Evolutionary conservation across 2,329 filamentous ascomycete species (phyloP), one percentile per base, ranked within the genome.

Genomic region (Amauroascus verrucosus): DNA sequence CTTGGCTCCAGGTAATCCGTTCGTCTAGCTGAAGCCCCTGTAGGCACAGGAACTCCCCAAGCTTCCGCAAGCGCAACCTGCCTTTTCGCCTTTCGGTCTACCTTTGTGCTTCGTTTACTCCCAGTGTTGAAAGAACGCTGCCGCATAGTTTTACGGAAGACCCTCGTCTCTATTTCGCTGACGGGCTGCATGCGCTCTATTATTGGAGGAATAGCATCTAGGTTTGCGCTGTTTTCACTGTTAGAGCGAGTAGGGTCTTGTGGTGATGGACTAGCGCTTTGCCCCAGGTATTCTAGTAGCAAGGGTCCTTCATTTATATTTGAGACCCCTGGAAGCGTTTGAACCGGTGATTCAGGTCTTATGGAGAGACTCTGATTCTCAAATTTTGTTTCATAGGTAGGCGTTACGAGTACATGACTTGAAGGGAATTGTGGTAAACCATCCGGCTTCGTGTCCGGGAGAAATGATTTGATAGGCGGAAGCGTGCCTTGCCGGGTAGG

Each of bases 91-190:
- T 59, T 57, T 13, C 49, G 53, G 18, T 52, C 54, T 14, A 53
- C 51, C 41, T 63, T 61, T 18, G 20, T 58, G 16, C 58, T 57
- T 3, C 43, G 33, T 37, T 62, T 62, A 9, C 47, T 54, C 14
- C 24, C 43, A 4, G 28, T 38, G 3, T 57, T 64, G 3, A 57
- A 51, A 7, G 61, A 47, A 53, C 61, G 63, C 16, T 69, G 67
- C n/a, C 48, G 54, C 67, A 69, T 69, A 9, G 59, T 65, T 8
- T 50, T 58, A 44, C 64, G 60, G 47, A 64, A 63, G 26, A 60
- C 48, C 47, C 65, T 59, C 14, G 57, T 62, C 2, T 44, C 32
- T 4, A 59, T 32, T 54, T 67, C 66, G 30, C 37, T 51, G 3
- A 52, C 44, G 3, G 35, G 13, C 22, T 54, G 48, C 18, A 43